These are phyloP conservation scores for Aschersonia sp. DNA, from an alignment of 2,329 filamentous ascomycete species.

Conservation along the genomic window DNA sequence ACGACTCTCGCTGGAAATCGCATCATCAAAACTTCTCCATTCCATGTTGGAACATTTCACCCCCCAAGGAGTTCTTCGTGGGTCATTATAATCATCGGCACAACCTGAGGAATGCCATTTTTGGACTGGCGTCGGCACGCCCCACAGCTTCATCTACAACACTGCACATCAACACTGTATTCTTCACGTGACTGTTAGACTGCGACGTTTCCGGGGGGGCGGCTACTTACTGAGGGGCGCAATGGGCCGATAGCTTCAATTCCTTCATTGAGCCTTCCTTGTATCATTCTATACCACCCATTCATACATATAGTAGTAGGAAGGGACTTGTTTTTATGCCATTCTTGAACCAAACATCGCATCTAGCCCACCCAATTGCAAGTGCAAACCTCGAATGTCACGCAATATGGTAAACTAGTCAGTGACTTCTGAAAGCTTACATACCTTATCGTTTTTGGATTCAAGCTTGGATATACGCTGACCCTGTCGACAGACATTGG, in stretches of 20 bases:
- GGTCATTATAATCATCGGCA: too few relatives aligned
- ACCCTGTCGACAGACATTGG: background rate
- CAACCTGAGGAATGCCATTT: too few relatives aligned
- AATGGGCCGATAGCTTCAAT: constrained; percentile 10
- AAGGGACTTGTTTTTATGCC: background rate
- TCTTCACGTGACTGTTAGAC: constrained; percentile 10
- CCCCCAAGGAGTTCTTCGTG: too few relatives aligned
- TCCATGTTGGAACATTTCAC: too few relatives aligned
- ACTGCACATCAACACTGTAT: background rate
- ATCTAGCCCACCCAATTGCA: background rate
- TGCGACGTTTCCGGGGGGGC: constrained; percentile 6
- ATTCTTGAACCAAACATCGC: background rate
- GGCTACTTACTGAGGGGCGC: constrained; percentile 8
- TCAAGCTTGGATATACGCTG: background rate
- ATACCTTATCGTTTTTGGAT: background rate
- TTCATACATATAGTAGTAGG: constrained; percentile 4
- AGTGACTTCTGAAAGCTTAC: constrained; percentile 7
- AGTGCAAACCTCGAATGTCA: background rate
- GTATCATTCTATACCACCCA: constrained; percentile 7
- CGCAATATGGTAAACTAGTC: constrained; percentile 2
- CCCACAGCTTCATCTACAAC: constrained; percentile 6
- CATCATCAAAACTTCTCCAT: too few relatives aligned
- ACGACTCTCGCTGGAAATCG: too few relatives aligned
- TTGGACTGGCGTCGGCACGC: constrained; percentile 3
- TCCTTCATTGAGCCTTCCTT: constrained; percentile 10